Base-by-base conservation (phyloP, 2,329 filamentous ascomycete genomes). In the Fusarium multiceps region DNA sequence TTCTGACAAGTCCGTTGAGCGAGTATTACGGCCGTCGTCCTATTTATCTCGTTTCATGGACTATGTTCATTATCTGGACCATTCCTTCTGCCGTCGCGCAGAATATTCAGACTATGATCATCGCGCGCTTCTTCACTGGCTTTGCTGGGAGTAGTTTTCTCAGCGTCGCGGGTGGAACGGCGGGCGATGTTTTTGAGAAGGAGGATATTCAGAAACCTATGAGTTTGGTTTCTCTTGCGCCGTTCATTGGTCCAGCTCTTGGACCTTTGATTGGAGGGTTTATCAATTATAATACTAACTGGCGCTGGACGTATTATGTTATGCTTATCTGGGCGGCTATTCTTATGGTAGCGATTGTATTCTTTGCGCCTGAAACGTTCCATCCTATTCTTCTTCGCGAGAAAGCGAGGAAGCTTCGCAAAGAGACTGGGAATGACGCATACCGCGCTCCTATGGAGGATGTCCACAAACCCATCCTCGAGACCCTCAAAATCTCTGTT, bases 71-170 rank as follows among this genome's bases (percentile, higher is more conserved):
- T 25, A 87, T 95, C 55, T 95, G 91, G 88, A 80, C 93, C 27
- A 88, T 96, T 42, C 93, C 93, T 1, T 92, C 89, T 57, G 93
- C 93, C 0, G 88, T 94, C 21, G 91, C 92, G 6, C 82, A 84
- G 48, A 94, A 95, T 71, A 92, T 93, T 16, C 80, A 88, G 66
- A 95, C 93, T 3, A 89, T 95, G 85, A 82, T 97, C 55, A 80
- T 95, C 7, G 85, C 86, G 18, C 88, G 93, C 4, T 96, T 97
- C 76, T 85, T 97, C 40, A 86, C 89, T 68, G 92, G 91, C 76
- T 85, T 97, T 45, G 86, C 89, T 68, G 92, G 91, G 0, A 74
- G 72, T 20, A 59, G 61, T 1, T 74, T 74, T 16, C 51, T 74
- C 2, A 66, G 63, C 9, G 72, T 74, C 10, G 65, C 67, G 1